Evolutionary conservation across 495 filamentous ascomycete species (phyloP), one percentile per base, ranked within the genome.

Genomic region (Hyaloscypha variabilis): DNA sequence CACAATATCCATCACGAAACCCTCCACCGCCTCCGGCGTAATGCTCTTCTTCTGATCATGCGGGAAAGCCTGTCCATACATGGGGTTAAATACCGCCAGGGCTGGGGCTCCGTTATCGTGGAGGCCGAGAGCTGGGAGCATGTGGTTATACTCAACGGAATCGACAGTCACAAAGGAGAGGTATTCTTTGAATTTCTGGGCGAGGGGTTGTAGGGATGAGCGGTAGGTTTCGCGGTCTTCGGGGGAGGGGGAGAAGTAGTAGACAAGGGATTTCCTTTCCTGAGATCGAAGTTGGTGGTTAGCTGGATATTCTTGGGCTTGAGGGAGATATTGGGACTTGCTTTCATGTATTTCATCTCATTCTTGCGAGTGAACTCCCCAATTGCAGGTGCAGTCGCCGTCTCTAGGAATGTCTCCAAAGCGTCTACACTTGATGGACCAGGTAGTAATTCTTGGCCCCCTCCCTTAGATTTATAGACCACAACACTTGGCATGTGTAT

Each of bases 101-200:
- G 72, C 76, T 28, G 71, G 73, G 50, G 67, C 71, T 6, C 49
- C 30, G 24, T 66, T 71, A 1, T 56, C 51, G 10, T 54, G 49
- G 39, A 82, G 51, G 8, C 80, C 80, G 51, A 82, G 67, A 49
- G 73, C 72, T 29, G 67, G 69, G 0, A 73, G 72, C 60, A 82
- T 81, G 19, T 83, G 77, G 14, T 72, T 71, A 67, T 83, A 84
- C 62, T 85, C 82, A 10, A 71, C 51, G 1, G 76, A 73, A 60
- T 82, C 78, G 0, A 81, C 77, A 14, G 79, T 79, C 8, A 77
- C 77, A 62, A 85, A 82, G 57, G 62, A 72, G 8, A 84, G 68
- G 49, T 80, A 83, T 5, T 84, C 77, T 39, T 70, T 58, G 69
- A 82, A 83, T 69, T 79, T 82, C 65, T 77, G 78, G 5, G 82